Evolutionary conservation across 2,329 filamentous ascomycete species (phyloP), one percentile per base, ranked within the genome.

Genomic region (Lachnellula willkommii): DNA sequence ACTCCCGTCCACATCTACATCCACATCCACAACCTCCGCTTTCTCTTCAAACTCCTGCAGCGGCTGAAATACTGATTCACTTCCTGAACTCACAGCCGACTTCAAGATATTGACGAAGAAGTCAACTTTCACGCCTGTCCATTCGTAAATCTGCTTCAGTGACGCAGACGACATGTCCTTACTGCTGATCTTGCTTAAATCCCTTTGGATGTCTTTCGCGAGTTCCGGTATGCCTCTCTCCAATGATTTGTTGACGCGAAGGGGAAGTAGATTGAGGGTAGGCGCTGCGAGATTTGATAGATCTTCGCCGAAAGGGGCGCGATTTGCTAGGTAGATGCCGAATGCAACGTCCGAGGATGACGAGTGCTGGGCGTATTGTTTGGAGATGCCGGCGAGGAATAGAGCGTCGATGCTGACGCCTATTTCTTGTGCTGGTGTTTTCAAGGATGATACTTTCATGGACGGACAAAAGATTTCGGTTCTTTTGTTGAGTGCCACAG

Each of bases 291-390:
- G 73, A 0, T 63, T 61, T 2, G 80, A 73, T 1, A 83, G 68
- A 3, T 77, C 73, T 3, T 78, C 73, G 8, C 78, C 71, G 22
- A 75, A 73, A 11, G 80, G 74, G 0, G 79, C 78, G 51, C 90
- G 81, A 68, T 95, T 95, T 43, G 90, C 89, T 8, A 95, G 80
- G 69, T 96, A 96, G 22, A 96, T 72, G 2, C 91, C 92, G 50
- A 96, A 78, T 0, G 90, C 72, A 1, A 89, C 70, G 40, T 81
- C 74, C 17, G 42, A 40, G 28, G 14, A 32, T 42, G 40, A 20
- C 36, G 59, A 50, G 12, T 47, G 54, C 14, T 40, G 55, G 1
- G 45, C 56, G 35, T 48, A 59, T 35, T 70, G 65, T 59, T 78
- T 81, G 2, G 88, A 82, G 60, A 87, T 89, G 0, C 80, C 77